A percentile compares a stretch with the other conserved stretches of the same genome.
Conservation (phyloP, 495 filamentous ascomycete genomes). For the Penicillium canariense region DNA sequence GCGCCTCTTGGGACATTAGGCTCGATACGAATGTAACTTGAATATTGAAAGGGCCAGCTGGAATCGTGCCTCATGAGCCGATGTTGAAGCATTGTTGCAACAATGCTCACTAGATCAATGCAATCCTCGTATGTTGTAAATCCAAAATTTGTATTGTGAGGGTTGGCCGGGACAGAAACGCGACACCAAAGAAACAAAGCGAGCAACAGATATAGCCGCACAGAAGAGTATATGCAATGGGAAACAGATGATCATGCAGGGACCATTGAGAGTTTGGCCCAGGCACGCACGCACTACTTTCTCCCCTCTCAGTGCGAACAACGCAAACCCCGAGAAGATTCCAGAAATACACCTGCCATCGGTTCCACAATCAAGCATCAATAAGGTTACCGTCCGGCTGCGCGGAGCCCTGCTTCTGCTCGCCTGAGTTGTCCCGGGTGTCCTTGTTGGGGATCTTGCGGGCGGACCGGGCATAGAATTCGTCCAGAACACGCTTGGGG, state of each 20-base stretch:
- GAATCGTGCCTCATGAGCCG: no score
- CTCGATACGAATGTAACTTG: no score
- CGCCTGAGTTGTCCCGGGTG: constrained; percentile 65
- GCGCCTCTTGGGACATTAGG: no score
- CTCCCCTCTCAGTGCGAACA: constrained; percentile 3
- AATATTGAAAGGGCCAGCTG: no score
- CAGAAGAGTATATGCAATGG: constrained; percentile 25
- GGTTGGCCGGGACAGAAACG: background rate
- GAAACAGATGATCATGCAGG: constrained; percentile 13
- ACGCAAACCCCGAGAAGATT: constrained; percentile 9
- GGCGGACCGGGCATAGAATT: constrained; percentile 81
- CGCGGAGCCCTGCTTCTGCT: constrained; percentile 48
- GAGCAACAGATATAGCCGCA: constrained; percentile 18
- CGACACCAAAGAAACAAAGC: constrained; percentile 9
- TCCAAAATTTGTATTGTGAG: constrained; percentile 3
- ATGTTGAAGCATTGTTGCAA: no score
- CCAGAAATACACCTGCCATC: background rate
- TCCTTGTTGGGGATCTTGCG: constrained; percentile 59
- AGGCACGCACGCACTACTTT: constrained; percentile 7
- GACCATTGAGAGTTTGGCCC: background rate
- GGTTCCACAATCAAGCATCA: constrained; percentile 41
- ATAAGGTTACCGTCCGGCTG: constrained; percentile 59
- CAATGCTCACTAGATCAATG: no score
- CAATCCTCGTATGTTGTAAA: background rate
- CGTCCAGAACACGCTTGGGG: constrained; percentile 85